A percentile compares a stretch with the other conserved stretches of the same genome.
phyloP scores from a whole-genome alignment of 805 yeast genomes.

The Metschnikowia vanudenii region DNA sequence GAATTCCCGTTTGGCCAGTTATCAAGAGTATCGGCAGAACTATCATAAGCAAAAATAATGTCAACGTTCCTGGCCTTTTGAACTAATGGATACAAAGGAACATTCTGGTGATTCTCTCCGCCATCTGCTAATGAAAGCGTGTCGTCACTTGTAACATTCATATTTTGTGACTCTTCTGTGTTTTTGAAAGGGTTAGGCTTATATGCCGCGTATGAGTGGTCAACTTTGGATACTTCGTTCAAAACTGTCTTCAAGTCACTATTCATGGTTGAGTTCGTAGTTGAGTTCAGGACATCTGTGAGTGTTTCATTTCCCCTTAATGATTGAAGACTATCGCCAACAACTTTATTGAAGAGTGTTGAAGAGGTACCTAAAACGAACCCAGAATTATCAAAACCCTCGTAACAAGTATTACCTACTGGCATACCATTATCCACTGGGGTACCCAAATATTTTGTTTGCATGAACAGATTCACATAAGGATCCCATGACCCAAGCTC shows the following conservation, averaged over 20 bases:
- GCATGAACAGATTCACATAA: slow-evolving; percentile 43
- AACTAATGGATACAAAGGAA: slow-evolving; percentile 45
- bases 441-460: slow-evolving; percentile 53
- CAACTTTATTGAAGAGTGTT: slow-evolving; percentile 48
- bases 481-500: slow-evolving; percentile 70
- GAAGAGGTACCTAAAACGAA: slow-evolving; percentile 64
- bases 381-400: slow-evolving; percentile 57
- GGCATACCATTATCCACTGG: slow-evolving; percentile 44
- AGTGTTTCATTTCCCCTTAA: no score
- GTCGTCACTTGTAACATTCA: slow-evolving; percentile 1
- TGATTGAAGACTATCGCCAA: not conserved
- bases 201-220: slow-evolving; percentile 48
- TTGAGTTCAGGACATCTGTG: no score
- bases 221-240: slow-evolving; percentile 30
- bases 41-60: slow-evolving; percentile 40
- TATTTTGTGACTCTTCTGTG: slow-evolving; percentile 14
- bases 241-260: not conserved
- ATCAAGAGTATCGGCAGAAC: slow-evolving; percentile 45
- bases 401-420: slow-evolving; percentile 36
- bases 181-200: slow-evolving; percentile 58
- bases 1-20: slow-evolving; percentile 62
- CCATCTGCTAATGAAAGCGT: slow-evolving; percentile 41
- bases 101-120: slow-evolving; percentile 48
- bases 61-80: slow-evolving; percentile 35
- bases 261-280: slow-evolving; percentile 15